Conservation (phyloP, 345 rosid genomes). For the Bruguiera parviflora region DNA sequence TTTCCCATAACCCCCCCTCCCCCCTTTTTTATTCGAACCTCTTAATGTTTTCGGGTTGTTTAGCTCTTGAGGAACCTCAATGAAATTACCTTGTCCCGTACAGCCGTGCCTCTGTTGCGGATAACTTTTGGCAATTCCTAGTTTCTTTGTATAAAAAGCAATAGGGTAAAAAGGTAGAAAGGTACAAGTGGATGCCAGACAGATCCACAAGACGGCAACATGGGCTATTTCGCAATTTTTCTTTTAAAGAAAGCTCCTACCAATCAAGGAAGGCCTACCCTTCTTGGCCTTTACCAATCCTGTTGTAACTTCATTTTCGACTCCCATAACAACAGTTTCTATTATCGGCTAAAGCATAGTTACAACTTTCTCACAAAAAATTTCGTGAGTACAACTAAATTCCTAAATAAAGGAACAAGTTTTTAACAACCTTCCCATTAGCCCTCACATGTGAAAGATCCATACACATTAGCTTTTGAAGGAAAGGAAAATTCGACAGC, state of each 20-base stretch:
- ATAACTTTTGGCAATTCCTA: constrained; percentile 2
- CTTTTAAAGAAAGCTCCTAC: constrained; percentile 14
- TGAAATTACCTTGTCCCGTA: too few species aligned
- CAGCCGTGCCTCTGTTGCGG: neutral
- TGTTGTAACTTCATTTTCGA: neutral
- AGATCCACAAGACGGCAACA: neutral
- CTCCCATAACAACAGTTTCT: constrained; percentile 3
- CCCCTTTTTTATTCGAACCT: too few species aligned
- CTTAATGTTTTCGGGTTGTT: too few species aligned
- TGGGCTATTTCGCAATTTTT: constrained; percentile 6
- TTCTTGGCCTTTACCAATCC: neutral
- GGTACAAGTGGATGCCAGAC: neutral
- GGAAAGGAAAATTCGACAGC: too few species aligned
- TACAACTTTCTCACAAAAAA: neutral
- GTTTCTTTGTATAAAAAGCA: constrained; percentile 10
- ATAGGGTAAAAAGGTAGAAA: neutral
- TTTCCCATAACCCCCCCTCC: too few species aligned
- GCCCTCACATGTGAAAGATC: too few species aligned
- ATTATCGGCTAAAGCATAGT: constrained; percentile 10
- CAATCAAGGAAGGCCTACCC: constrained; percentile 16
- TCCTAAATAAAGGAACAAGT: neutral
- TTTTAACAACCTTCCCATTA: too few species aligned
- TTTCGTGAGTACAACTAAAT: neutral
- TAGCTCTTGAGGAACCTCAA: too few species aligned
- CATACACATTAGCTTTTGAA: too few species aligned